phyloP scores from a whole-genome alignment of 768 basidiomycete species.

The Jaapia argillacea region DNA sequence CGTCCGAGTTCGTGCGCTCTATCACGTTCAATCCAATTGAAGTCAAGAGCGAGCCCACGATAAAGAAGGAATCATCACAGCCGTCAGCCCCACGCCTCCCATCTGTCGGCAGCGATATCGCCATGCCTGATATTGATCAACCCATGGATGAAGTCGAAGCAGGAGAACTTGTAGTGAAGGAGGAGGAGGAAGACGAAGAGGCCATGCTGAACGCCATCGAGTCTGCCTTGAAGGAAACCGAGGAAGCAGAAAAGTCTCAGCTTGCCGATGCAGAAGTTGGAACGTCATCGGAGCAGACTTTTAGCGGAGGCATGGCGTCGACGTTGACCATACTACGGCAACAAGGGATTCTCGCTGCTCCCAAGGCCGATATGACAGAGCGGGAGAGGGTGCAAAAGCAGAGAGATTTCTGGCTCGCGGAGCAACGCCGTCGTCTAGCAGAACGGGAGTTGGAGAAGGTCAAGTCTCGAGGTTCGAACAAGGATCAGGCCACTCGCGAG shows the following conservation, averaged over 20 bases:
- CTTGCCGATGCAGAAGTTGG: constrained; percentile 34
- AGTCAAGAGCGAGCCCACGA: constrained; percentile 35
- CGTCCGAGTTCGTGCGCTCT: constrained; percentile 90
- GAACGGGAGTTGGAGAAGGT: constrained; percentile 75
- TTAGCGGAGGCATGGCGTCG: constrained; percentile 78
- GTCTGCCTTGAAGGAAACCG: constrained; percentile 24
- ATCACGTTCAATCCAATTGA: constrained; percentile 58
- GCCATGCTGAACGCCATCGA: constrained; percentile 75
- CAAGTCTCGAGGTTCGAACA: constrained; percentile 68
- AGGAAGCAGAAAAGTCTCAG: constrained; percentile 36
- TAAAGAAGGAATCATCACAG: constrained; percentile 21
- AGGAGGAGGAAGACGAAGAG: constrained; percentile 69
- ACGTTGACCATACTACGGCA: constrained; percentile 83
- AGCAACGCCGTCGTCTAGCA: constrained; percentile 64
- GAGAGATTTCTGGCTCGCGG: constrained; percentile 84
- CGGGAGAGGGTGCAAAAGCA: constrained; percentile 80
- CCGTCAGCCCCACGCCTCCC: constrained; percentile 12
- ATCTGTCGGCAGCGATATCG: constrained; percentile 12
- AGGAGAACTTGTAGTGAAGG: constrained; percentile 70
- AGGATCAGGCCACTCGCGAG: constrained; percentile 90
- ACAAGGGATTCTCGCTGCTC: constrained; percentile 76
- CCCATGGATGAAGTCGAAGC: constrained; percentile 70
- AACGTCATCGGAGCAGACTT: constrained; percentile 70
- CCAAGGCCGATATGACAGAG: constrained; percentile 51
- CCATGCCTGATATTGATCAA: constrained; percentile 41